A percentile compares a stretch with the other conserved stretches of the same genome.
Evolutionary conservation across 768 basidiomycete genomes (phyloP).

Genomic region (Tubosaeta sp.): DNA sequence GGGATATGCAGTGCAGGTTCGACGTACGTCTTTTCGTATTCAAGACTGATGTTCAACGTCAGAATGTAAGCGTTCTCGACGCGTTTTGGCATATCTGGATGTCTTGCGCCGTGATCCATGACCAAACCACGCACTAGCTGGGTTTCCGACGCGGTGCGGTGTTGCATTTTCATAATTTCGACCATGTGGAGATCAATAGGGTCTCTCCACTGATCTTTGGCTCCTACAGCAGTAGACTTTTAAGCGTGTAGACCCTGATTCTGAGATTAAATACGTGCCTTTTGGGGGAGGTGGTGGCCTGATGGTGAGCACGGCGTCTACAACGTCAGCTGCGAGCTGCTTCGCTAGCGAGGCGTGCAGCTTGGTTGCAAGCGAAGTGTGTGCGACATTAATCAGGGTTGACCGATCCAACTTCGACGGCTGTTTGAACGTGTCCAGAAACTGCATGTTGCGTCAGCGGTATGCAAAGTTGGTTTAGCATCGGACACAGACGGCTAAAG

Average conservation of each 20-base stretch:
- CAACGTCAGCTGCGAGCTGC: slow-evolving; percentile 85
- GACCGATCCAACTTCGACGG: slow-evolving; percentile 76
- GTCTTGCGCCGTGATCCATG: slow-evolving; percentile 93
- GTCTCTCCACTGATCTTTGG: slow-evolving; percentile 67
- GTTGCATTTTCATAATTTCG: slow-evolving; percentile 99
- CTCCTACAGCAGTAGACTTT: slow-evolving; percentile 37
- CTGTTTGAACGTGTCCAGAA: slow-evolving; percentile 88
- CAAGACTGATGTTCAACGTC: slow-evolving; percentile 94
- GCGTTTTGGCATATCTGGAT: slow-evolving; percentile 99
- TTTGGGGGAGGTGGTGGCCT: slow-evolving; percentile 59
- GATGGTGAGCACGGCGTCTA: slow-evolving; percentile 92
- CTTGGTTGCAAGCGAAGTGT: slow-evolving; percentile 96
- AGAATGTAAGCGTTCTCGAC: slow-evolving; percentile 94
- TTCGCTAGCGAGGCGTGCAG: slow-evolving; percentile 77
- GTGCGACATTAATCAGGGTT: slow-evolving; percentile 87
- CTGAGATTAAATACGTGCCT: slow-evolving; percentile 40
- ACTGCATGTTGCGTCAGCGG: slow-evolving; percentile 47
- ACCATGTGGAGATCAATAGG: slow-evolving; percentile 99
- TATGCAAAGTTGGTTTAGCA: slow-evolving; percentile 7
- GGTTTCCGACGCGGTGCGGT: slow-evolving; percentile 95
- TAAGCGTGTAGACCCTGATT: slow-evolving; percentile 26
- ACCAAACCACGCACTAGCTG: slow-evolving; percentile 94
- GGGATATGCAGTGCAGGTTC: slow-evolving; percentile 8
- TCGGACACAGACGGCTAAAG: slow-evolving; percentile 62
- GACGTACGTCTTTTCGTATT: slow-evolving; percentile 98